These are phyloP conservation scores for Coemansia sp. DNA, from an alignment of 192 early-diverging fungal species.

Conservation along the genomic window DNA sequence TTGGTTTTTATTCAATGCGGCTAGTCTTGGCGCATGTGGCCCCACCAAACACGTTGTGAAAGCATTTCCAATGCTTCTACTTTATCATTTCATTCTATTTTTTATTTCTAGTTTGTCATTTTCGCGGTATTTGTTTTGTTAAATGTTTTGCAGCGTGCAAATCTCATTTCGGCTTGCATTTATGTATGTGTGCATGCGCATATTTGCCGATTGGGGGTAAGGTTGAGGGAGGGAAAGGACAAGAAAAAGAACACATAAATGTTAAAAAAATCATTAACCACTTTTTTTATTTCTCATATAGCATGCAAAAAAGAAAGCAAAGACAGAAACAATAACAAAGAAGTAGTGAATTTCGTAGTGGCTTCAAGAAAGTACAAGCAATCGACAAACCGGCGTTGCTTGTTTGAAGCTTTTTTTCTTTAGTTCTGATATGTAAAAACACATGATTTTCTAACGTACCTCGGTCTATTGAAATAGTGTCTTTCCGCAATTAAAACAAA, in stretches of 20 bases:
- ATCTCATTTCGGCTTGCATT: constrained; percentile 2
- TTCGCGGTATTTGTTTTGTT: too few species aligned
- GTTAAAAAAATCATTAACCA: background rate
- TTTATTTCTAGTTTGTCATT: too few species aligned
- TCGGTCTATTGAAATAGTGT: background rate
- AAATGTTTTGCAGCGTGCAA: background rate
- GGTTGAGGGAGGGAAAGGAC: background rate
- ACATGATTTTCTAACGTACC: background rate
- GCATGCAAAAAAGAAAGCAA: background rate
- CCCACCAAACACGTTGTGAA: too few species aligned
- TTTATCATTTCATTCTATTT: too few species aligned
- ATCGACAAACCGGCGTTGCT: background rate
- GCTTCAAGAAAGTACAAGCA: background rate
- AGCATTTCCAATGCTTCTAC: too few species aligned
- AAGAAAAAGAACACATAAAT: background rate
- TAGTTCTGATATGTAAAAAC: background rate
- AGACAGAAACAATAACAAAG: too few species aligned
- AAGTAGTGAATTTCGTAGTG: background rate
- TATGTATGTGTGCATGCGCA: constrained; percentile 8
- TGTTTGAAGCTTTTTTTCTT: background rate
- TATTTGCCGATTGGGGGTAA: constrained; percentile 6
- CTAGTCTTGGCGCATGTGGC: too few species aligned
- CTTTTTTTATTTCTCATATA: background rate
- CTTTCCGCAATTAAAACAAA: background rate
- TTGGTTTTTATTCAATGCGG: background rate